Base-by-base conservation (phyloP, 2,329 filamentous ascomycete genomes). In the Colletotrichum liriopes region DNA sequence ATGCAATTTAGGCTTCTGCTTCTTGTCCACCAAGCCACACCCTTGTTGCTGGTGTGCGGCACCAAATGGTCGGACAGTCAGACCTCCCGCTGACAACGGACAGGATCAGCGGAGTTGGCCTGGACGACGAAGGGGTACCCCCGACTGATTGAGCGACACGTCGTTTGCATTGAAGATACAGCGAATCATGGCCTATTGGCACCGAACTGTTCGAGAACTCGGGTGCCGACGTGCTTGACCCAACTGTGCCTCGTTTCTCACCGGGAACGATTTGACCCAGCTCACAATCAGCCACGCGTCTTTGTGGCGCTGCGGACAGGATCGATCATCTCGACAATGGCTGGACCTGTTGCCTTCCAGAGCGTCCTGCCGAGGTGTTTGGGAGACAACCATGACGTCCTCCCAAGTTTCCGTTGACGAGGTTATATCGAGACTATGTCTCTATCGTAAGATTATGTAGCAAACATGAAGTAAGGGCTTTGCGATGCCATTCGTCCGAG, bases 101-200 rank as follows among this genome's bases (percentile, higher is more conserved):
- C 20, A 59, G 51, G 58, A 68, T 68, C 56, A 66, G 41, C 37
- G 32, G 66, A 47, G 63, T 35, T 56, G 45, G 56, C 32, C 58
- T 41, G 20, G 51, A 47, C 12, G 37, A 37, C 32, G 18, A 26
- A 41, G 39, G 54, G 45, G 18, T 32, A 52, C 59, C 60, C 43
- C 60, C 43, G 43, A 61, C 63, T 39, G 45, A 49, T 49, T 18
- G 41, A 35, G n/a, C 62, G 52, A 55, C 65, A 65, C 45, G 60
- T 65, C 47, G 47, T 64, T 64, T 60, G 54, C 70, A 41, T 59
- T 64, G 54, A 65, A 72, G 35, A 39, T 37, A 39, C 41, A 49
- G 39, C 52, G 65, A 63, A 58, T 72, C 35, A 55, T 59, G 43
- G n/a, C 69, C 43, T n/a, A 39, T 26, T 23, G 26, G 29, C 65